phyloP scores from a whole-genome alignment of 805 yeast genomes.

The Yarrowia divulgata region DNA sequence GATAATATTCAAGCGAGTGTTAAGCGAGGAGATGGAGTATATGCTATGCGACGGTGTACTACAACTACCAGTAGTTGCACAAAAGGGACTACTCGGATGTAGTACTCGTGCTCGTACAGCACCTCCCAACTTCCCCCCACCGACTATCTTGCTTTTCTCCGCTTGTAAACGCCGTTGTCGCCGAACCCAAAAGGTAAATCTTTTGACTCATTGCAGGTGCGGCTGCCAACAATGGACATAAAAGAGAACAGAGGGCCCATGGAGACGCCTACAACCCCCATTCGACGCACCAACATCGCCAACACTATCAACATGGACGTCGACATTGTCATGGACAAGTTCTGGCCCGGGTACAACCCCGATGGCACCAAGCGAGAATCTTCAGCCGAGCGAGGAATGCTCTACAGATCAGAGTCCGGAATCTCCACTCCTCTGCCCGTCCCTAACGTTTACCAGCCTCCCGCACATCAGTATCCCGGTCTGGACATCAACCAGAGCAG shows the following conservation, averaged over 20 bases:
- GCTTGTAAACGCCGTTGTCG: constrained; percentile 35
- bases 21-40: neutral
- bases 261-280: constrained; percentile 5
- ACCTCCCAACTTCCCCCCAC: constrained; percentile 10
- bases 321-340: constrained; percentile 37
- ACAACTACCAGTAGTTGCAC: too few relatives aligned
- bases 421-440: constrained; percentile 46
- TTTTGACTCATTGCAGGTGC: constrained; percentile 37
- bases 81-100: too few relatives aligned
- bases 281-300: constrained; percentile 7
- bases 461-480: constrained; percentile 58
- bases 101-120: too few relatives aligned
- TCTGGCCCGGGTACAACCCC: constrained; percentile 39
- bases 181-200: constrained; percentile 20
- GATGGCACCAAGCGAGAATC: constrained; percentile 37
- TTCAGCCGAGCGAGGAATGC: constrained; percentile 24
- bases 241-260: constrained; percentile 12
- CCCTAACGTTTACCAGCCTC: constrained; percentile 46
- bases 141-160: constrained; percentile 27
- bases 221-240: constrained; percentile 30
- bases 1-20: neutral
- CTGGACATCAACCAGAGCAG: constrained; percentile 65
- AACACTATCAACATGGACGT: constrained; percentile 20
- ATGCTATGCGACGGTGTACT: too few relatives aligned
- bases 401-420: constrained; percentile 45